Conservation (phyloP, 371 early-diverging fungal genomes). For the Blastocladiella emersonii region DNA sequence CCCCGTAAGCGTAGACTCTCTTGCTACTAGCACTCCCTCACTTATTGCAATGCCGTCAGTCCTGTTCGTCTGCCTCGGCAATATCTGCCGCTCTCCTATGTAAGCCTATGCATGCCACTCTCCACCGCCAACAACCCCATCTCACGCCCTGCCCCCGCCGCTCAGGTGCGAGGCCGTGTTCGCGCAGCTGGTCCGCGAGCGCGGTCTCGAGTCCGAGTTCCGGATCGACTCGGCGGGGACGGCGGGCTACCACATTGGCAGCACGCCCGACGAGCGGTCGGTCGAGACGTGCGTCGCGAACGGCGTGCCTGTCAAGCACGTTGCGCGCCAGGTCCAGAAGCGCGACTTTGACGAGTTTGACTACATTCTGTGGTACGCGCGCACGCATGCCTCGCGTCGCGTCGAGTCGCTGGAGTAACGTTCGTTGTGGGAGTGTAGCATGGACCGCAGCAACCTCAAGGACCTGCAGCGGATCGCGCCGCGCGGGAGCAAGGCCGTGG, state of each 20-base stretch:
- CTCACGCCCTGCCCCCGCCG: conserved; percentile 12
- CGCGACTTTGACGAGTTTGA: conserved; percentile 59
- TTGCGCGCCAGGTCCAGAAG: conserved; percentile 47
- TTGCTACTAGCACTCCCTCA: too few species aligned
- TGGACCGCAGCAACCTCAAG: conserved; percentile 62
- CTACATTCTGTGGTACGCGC: conserved; percentile 47
- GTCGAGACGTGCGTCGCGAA: conserved; percentile 51
- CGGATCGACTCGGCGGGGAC: conserved; percentile 84
- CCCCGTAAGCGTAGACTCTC: too few species aligned
- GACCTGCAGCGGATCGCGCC: conserved; percentile 42
- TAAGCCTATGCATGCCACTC: conserved; percentile 2
- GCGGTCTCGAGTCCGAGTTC: conserved; percentile 40
- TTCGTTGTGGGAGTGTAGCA: conserved; percentile 20
- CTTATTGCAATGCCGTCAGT: conserved; percentile 17
- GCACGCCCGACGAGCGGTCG: conserved; percentile 57
- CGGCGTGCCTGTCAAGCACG: conserved; percentile 66
- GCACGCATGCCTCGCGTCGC: conserved; percentile 3
- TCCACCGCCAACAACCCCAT: background rate
- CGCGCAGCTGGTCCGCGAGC: conserved; percentile 44
- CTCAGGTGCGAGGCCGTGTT: conserved; percentile 92
- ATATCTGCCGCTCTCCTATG: conserved; percentile 69
- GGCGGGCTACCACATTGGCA: conserved; percentile 61
- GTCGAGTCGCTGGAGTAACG: too few species aligned
- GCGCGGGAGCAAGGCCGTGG: conserved; percentile 25
- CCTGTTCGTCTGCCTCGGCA: conserved; percentile 71